Evolutionary conservation across 2,329 filamentous ascomycete species (phyloP).

Genomic region (Alternaria consortialis): DNA sequence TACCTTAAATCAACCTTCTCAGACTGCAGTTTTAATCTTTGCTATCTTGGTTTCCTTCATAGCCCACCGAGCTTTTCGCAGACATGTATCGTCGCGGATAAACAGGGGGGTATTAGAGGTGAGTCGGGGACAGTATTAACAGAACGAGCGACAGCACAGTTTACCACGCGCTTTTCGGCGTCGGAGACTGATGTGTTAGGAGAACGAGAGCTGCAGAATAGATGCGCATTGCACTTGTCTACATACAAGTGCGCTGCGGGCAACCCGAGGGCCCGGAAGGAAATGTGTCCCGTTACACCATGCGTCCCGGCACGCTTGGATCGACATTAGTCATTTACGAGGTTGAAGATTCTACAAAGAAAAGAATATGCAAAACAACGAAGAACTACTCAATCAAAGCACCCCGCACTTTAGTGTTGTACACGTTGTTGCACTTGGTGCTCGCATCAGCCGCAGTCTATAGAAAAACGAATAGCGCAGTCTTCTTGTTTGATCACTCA

Average conservation of each 20-base stretch:
- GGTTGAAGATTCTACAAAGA: not conserved
- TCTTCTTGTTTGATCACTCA: too few species aligned
- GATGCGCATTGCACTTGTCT: conserved; percentile 2
- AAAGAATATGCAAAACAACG: not conserved
- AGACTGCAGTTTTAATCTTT: too few species aligned
- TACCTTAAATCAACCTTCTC: too few species aligned
- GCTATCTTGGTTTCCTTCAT: too few species aligned
- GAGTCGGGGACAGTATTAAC: too few species aligned
- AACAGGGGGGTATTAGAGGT: too few species aligned
- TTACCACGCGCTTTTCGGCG: too few species aligned
- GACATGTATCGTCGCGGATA: too few species aligned
- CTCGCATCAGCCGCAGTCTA: too few species aligned
- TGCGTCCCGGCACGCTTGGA: not conserved
- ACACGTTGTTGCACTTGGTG: conserved; percentile 38
- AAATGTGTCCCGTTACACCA: conserved; percentile 3
- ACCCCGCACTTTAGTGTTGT: conserved; percentile 26
- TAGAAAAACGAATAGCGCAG: too few species aligned
- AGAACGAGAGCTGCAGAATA: conserved; percentile 1
- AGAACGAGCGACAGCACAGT: too few species aligned
- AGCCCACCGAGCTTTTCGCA: too few species aligned
- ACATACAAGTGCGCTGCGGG: not conserved
- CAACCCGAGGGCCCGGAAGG: conserved; percentile 1
- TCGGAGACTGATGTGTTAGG: not conserved
- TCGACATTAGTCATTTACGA: conserved; percentile 2
- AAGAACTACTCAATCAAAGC: not conserved